Conservation (phyloP, 768 basidiomycete genomes). For the Ramaria sp. region DNA sequence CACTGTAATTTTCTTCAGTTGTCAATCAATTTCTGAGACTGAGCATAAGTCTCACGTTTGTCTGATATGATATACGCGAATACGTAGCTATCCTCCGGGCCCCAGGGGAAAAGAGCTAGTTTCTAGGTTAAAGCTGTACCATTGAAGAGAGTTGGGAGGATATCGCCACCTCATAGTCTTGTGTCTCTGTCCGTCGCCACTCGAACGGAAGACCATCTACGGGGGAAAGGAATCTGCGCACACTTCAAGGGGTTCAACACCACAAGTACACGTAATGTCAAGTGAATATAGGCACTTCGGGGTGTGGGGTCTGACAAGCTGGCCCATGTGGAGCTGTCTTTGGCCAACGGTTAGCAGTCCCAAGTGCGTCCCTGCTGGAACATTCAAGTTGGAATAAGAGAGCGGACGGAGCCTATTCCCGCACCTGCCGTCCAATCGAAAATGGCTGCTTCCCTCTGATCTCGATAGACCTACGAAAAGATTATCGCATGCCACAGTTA, state of each 20-base stretch:
- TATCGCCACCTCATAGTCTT: conserved; percentile 6
- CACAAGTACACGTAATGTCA: neutral
- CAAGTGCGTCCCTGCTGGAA: conserved; percentile 18
- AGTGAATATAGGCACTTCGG: neutral
- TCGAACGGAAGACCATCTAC: conserved; percentile 49
- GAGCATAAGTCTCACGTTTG: conserved; percentile 2
- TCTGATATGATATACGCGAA: conserved; percentile 3
- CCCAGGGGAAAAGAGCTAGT: conserved; percentile 6
- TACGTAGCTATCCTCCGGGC: conserved; percentile 7
- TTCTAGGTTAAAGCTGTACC: neutral
- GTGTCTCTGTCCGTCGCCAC: conserved; percentile 39
- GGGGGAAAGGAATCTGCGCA: conserved; percentile 42
- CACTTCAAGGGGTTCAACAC: conserved; percentile 27
- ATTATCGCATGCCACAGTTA: neutral
- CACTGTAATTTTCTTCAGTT: neutral
- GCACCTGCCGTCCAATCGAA: conserved; percentile 32
- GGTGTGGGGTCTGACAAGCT: conserved; percentile 43
- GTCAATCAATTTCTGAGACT: neutral
- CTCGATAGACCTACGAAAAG: conserved; percentile 29
- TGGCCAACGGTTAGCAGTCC: conserved; percentile 41
- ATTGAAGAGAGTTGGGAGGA: neutral
- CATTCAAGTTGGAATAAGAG: neutral
- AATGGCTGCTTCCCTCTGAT: conserved; percentile 40
- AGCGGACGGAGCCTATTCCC: neutral
- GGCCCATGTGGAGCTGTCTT: conserved; percentile 49